Evolutionary conservation across 495 filamentous ascomycete species (phyloP).

Genomic region (Xylaria flabelliformis): DNA sequence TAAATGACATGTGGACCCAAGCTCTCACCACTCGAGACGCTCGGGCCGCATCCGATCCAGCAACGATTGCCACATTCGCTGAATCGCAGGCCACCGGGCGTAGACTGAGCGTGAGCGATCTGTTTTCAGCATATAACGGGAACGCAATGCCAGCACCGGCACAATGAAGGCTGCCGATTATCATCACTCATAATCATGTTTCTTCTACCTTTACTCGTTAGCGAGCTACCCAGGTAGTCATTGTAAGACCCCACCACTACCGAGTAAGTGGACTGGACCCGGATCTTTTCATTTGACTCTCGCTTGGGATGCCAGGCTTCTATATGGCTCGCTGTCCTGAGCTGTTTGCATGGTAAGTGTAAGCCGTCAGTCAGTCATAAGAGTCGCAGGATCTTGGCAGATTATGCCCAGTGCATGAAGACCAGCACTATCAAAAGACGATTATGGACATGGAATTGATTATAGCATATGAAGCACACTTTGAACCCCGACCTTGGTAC

Average conservation of each 20-base stretch:
- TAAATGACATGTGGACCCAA: slow-evolving; percentile 49
- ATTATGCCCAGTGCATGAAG: not conserved
- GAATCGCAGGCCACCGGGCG: slow-evolving; percentile 30
- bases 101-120: slow-evolving; percentile 36
- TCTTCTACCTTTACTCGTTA: not conserved
- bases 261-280: not conserved
- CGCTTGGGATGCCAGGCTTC: not conserved
- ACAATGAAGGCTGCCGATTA: not conserved
- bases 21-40: slow-evolving; percentile 33
- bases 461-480: slow-evolving; percentile 14
- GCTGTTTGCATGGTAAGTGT: not conserved
- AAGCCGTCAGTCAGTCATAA: not conserved
- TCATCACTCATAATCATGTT: not conserved
- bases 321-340: not conserved
- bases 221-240: not conserved
- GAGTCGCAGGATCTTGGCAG: not conserved
- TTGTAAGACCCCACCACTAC: not conserved
- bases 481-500: not conserved
- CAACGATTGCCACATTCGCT: slow-evolving; percentile 3
- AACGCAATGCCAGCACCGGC: not conserved
- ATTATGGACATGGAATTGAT: not conserved
- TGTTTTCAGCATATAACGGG: slow-evolving; percentile 30
- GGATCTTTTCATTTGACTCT: not conserved
- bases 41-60: slow-evolving; percentile 14
- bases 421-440: not conserved